Percentiles rank a stretch among this genome's conserved stretches.
phyloP scores from a whole-genome alignment of 768 basidiomycete species.

The Pleurotus pulmonarius region DNA sequence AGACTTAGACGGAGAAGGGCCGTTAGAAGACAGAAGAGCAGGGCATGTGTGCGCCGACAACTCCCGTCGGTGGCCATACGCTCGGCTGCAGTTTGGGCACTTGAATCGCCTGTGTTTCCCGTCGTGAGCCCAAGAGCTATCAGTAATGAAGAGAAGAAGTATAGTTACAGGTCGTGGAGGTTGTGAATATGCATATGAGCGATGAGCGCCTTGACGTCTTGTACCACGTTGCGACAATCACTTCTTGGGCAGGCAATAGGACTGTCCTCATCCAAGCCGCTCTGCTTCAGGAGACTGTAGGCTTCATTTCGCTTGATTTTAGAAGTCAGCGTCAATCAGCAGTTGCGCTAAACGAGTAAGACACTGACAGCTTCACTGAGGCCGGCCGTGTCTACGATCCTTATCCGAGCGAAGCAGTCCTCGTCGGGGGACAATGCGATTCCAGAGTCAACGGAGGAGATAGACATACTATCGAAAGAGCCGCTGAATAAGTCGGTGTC shows the following conservation, averaged over 20 bases:
- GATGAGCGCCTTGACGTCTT: conserved; percentile 39
- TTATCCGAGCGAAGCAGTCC: background rate
- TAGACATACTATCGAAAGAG: background rate
- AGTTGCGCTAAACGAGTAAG: background rate
- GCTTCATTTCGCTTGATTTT: conserved; percentile 33
- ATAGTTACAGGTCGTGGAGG: conserved; percentile 37
- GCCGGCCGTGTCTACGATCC: conserved; percentile 5
- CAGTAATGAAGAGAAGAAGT: background rate
- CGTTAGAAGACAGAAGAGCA: background rate
- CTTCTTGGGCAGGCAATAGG: conserved; percentile 39
- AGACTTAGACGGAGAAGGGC: background rate
- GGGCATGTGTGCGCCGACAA: background rate
- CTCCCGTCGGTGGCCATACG: background rate
- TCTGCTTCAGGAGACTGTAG: conserved; percentile 19
- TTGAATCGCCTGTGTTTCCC: background rate
- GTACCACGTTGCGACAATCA: conserved; percentile 41
- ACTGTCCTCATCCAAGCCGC: conserved; percentile 23
- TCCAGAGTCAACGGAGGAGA: background rate
- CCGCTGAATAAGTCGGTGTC: background rate
- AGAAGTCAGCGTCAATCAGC: background rate
- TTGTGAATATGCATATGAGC: conserved; percentile 58
- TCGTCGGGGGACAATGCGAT: background rate
- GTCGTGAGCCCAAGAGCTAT: background rate
- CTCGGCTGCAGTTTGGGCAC: background rate
- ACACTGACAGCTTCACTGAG: conserved; percentile 7